phyloP scores from a whole-genome alignment of 1,139 yeast species.

The Debaryomyces fabryi region DNA sequence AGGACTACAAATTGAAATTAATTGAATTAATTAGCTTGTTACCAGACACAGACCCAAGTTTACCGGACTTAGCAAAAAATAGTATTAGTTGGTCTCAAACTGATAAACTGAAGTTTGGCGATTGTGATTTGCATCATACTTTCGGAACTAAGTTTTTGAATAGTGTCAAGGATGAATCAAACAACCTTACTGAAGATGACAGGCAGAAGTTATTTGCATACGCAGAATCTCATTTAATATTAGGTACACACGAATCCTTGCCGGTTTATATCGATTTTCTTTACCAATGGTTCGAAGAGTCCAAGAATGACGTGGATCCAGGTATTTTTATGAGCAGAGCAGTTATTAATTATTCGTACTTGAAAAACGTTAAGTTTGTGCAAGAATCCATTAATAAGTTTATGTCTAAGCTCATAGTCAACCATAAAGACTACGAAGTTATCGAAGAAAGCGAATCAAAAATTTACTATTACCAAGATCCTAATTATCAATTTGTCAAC shows the following conservation, averaged over 20 bases:
- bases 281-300: constrained; percentile 56
- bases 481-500: constrained; percentile 49
- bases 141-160: constrained; percentile 67
- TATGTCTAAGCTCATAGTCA: constrained; percentile 27
- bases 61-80: constrained; percentile 67
- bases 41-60: constrained; percentile 67
- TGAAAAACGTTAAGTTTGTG: constrained; percentile 64
- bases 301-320: constrained; percentile 35
- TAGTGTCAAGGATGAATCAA: constrained; percentile 27
- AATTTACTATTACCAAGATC: constrained; percentile 24
- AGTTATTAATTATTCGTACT: constrained; percentile 67
- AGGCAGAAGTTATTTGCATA: constrained; percentile 39
- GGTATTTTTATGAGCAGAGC: constrained; percentile 63
- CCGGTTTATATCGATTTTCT: constrained; percentile 55
- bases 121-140: constrained; percentile 70
- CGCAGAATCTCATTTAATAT: constrained; percentile 60
- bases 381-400: constrained; percentile 47
- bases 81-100: constrained; percentile 65
- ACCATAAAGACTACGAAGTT: constrained; percentile 16
- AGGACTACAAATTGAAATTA: constrained; percentile 41
- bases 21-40: constrained; percentile 40
- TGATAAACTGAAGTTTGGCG: constrained; percentile 60
- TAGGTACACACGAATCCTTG: constrained; percentile 68
- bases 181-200: constrained; percentile 26
- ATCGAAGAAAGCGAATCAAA: constrained; percentile 19